Percentiles rank a stretch among this genome's conserved stretches.
These are phyloP conservation scores for Spergularia bocconei DNA, from an alignment of 148 eudicot species.

Conservation along the genomic window DNA sequence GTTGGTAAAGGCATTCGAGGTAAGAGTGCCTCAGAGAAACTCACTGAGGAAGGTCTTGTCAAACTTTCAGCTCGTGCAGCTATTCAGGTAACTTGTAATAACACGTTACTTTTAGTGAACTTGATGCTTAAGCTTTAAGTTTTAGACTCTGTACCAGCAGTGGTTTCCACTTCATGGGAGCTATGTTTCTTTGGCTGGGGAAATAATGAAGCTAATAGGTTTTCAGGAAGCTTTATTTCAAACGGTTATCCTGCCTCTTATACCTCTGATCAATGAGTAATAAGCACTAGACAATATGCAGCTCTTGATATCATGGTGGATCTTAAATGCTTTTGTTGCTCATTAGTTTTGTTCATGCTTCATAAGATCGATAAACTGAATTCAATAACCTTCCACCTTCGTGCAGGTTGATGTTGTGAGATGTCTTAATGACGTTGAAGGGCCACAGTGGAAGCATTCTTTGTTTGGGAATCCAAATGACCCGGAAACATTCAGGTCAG, in stretches of 20 bases:
- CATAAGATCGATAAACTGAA: background rate
- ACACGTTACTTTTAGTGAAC: background rate
- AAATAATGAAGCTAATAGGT: conserved; percentile 4
- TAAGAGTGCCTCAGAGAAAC: conserved; percentile 91
- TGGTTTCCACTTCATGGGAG: background rate
- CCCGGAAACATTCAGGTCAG: conserved; percentile 86
- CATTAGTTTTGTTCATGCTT: background rate
- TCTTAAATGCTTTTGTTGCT: background rate
- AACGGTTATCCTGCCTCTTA: background rate
- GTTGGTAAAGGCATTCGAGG: conserved; percentile 74
- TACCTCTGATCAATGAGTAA: background rate
- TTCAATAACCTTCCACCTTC: background rate
- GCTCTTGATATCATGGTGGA: background rate
- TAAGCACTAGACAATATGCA: background rate
- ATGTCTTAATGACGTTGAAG: conserved; percentile 79
- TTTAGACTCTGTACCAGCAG: too few species aligned
- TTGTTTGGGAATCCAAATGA: conserved; percentile 97
- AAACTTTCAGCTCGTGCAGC: conserved; percentile 90
- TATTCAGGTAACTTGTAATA: conserved; percentile 60
- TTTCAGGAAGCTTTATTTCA: background rate
- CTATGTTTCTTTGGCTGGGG: background rate
- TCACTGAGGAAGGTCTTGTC: conserved; percentile 90
- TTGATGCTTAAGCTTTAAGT: background rate
- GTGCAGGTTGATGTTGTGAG: conserved; percentile 81
- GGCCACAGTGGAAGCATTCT: conserved; percentile 97